A percentile compares a stretch with the other conserved stretches of the same genome.
Evolutionary conservation across 352 stramenopile species (phyloP).

Genomic region (Globisporangium iwayamae): DNA sequence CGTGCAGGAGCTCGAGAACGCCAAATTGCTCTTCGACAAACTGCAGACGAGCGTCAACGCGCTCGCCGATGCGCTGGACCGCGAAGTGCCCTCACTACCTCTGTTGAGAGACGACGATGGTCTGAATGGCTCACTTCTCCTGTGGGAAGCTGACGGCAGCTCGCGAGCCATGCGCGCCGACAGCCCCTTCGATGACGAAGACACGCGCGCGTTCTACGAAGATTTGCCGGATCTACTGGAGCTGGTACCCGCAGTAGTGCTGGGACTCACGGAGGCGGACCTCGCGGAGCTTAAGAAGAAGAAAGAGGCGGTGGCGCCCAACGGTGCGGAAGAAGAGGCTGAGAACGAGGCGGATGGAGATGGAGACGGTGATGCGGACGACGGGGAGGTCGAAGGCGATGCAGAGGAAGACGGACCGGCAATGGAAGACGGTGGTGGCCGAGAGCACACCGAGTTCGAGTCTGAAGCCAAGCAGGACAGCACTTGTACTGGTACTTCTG

Average conservation of each 20-base stretch:
- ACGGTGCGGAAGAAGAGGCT: slow-evolving; percentile 31
- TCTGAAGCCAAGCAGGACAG: slow-evolving; percentile 16
- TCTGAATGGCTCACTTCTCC: slow-evolving; percentile 34
- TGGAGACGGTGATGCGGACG: slow-evolving; percentile 38
- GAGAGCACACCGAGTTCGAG: slow-evolving; percentile 17
- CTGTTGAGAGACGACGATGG: slow-evolving; percentile 62
- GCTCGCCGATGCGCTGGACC: slow-evolving; percentile 74
- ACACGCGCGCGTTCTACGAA: slow-evolving; percentile 96
- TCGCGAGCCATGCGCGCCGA: slow-evolving; percentile 59
- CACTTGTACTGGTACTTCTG: not conserved
- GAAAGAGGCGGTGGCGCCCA: slow-evolving; percentile 39
- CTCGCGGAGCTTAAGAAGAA: slow-evolving; percentile 83
- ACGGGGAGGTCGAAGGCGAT: slow-evolving; percentile 24
- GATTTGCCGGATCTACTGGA: slow-evolving; percentile 95
- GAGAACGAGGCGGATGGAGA: slow-evolving; percentile 18
- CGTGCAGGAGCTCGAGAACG: slow-evolving; percentile 66
- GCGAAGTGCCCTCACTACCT: slow-evolving; percentile 65
- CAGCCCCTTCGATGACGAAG: slow-evolving; percentile 95
- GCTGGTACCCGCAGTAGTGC: slow-evolving; percentile 92
- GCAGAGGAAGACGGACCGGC: slow-evolving; percentile 20
- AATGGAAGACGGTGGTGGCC: slow-evolving; percentile 12
- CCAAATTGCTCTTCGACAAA: slow-evolving; percentile 82
- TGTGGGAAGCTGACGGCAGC: slow-evolving; percentile 79
- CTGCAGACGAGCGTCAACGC: slow-evolving; percentile 81
- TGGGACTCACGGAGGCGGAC: slow-evolving; percentile 89